A percentile compares a stretch with the other conserved stretches of the same genome.
phyloP scores from a whole-genome alignment of 1,284 basidiomycete genomes.

The Marasmius sp. region DNA sequence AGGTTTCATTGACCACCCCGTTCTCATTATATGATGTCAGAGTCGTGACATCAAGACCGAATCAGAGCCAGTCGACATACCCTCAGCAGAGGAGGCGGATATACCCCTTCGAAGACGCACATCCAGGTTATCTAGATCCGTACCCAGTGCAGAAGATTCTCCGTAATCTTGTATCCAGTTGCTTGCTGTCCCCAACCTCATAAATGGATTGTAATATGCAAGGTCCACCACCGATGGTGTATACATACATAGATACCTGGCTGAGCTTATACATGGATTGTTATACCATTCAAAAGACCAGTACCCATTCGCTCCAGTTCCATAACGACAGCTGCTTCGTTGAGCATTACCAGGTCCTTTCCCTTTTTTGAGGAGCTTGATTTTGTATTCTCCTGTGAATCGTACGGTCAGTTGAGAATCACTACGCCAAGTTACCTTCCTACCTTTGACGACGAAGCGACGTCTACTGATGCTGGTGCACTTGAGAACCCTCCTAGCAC shows the following conservation, averaged over 20 bases:
- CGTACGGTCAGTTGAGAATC: slow-evolving; percentile 25
- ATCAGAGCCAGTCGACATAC: slow-evolving; percentile 11
- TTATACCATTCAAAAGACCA: slow-evolving; percentile 63
- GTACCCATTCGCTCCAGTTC: slow-evolving; percentile 83
- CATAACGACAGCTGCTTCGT: slow-evolving; percentile 66
- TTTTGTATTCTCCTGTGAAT: slow-evolving; percentile 26
- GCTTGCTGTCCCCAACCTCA: no score
- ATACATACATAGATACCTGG: neutral
- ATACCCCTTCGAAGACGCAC: slow-evolving; percentile 40
- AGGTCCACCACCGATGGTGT: no score
- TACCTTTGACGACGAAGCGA: neutral
- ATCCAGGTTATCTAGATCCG: slow-evolving; percentile 27
- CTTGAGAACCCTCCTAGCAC: slow-evolving; percentile 83
- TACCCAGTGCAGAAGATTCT: neutral
- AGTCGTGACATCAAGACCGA: slow-evolving; percentile 6
- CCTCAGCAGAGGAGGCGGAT: neutral
- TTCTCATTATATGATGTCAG: neutral
- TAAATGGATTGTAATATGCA: no score
- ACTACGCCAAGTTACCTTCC: neutral
- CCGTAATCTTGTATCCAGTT: no score
- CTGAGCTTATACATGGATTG: slow-evolving; percentile 23
- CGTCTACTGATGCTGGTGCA: slow-evolving; percentile 40
- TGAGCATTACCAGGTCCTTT: slow-evolving; percentile 69
- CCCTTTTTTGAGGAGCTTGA: slow-evolving; percentile 44
- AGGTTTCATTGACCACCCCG: neutral